Conservation (phyloP, 306 rosid genomes). For the Glycine latifolia region DNA sequence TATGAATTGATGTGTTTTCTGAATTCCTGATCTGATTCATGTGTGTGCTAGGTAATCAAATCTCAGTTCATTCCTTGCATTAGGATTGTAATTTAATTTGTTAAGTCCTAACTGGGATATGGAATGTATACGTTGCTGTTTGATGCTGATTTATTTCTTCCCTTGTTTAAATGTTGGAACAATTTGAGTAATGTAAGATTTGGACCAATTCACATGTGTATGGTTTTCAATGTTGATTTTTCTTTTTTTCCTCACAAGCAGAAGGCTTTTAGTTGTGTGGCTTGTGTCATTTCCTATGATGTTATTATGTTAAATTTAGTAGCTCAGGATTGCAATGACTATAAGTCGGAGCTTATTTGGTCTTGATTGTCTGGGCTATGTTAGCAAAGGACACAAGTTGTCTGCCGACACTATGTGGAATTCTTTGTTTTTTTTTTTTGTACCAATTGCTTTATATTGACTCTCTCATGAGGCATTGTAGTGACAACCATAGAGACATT, state of each 20-base stretch:
- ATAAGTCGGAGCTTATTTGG: conserved; percentile 6
- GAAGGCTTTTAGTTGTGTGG: background rate
- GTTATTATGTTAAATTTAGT: background rate
- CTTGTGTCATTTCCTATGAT: background rate
- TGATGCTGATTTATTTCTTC: conserved; percentile 15
- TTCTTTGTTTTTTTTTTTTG: background rate
- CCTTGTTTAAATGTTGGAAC: too few relatives aligned
- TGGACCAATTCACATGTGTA: background rate
- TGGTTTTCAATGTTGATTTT: conserved; percentile 7
- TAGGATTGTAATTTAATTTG: conserved; percentile 15
- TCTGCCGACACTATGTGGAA: background rate
- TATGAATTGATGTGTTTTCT: background rate
- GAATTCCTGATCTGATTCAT: conserved; percentile 6
- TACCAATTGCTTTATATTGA: background rate
- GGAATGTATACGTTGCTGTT: conserved; percentile 30
- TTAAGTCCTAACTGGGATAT: background rate
- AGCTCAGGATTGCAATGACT: background rate
- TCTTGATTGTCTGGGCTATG: conserved; percentile 1
- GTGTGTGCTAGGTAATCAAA: background rate
- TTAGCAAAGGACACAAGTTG: background rate
- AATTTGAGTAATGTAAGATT: conserved; percentile 8
- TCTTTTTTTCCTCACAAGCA: background rate
- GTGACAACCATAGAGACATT: background rate
- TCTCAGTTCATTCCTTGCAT: conserved; percentile 20
- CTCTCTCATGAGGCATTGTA: conserved; percentile 27